Evolutionary conservation across 805 yeast species (phyloP), one percentile per base, ranked within the genome.

Genomic region (Cyberlindnera petersonii): DNA sequence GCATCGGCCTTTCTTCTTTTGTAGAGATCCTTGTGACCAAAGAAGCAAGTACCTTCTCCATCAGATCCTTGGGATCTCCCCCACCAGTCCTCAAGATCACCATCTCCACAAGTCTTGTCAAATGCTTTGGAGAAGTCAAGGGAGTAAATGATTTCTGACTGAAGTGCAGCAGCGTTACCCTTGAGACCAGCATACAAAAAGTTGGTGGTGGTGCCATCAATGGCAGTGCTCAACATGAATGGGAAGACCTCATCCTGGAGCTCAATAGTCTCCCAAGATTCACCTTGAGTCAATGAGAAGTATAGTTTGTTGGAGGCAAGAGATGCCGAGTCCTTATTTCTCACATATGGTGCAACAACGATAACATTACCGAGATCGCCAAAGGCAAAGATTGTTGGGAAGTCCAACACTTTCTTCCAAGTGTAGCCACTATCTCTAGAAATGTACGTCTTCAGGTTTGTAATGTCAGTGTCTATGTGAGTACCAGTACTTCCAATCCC

Each of bases 281-380:
- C 53, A 22, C 94, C 95, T 54, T 85, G 89, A 55, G 86, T 89
- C 20, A 82, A 56, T 0, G 95, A 83, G 50, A 69, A 87, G 39
- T 54, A 63, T 17, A 69, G 56, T 9, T 58, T 60, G 24, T 68
- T 64, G 1, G 59, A 52, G 2, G 3, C 45, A 44, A 5, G 63
- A 49, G n/a, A 49, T 44, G 19, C 46, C 49, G 24, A 6, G 14
- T 77, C 77, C 2, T 27, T 19, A 3, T 33, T 28, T 11, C 36
- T 42, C 6, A 30, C 29, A 24, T 46, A 53, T 15, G 59, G 57
- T 9, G 75, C 63, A 3, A 86, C 82, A 2, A 82, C 63, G 18
- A 86, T 72, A 9, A 87, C 59, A 56, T 85, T 85, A 32, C 95
- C 96, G 40, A 74, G 73, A 59, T 87, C 94, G 35, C 93, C 95